These are phyloP conservation scores for Cicer chorassanicum DNA, from an alignment of 306 rosid species.

Conservation along the genomic window DNA sequence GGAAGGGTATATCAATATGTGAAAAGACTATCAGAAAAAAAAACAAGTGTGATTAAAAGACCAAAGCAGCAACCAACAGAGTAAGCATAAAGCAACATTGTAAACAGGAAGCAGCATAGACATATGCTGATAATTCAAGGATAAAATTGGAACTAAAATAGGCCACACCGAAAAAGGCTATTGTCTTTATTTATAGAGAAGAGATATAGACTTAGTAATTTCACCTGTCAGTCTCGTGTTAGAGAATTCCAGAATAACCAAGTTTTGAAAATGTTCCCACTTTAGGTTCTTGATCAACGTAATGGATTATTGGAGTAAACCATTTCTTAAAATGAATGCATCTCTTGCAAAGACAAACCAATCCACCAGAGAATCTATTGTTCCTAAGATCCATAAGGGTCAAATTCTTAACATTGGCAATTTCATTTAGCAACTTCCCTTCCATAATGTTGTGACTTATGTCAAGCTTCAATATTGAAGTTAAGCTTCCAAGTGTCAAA, in stretches of 20 bases:
- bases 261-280: constrained; percentile 65
- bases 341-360: constrained; percentile 61
- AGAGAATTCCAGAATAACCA: constrained; percentile 78
- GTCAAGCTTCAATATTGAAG: constrained; percentile 78
- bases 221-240: constrained; percentile 68
- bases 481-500: constrained; percentile 56
- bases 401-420: constrained; percentile 57
- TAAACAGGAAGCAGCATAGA: too few relatives aligned
- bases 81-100: too few relatives aligned
- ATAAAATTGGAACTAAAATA: too few relatives aligned
- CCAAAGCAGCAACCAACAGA: too few relatives aligned
- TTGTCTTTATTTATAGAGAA: too few relatives aligned
- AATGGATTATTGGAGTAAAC: constrained; percentile 77
- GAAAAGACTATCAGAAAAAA: too few relatives aligned
- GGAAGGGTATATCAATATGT: too few relatives aligned
- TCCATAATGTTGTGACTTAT: constrained; percentile 67
- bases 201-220: constrained; percentile 63
- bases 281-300: constrained; percentile 67
- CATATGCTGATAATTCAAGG: too few relatives aligned
- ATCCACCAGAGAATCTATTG: too few relatives aligned
- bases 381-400: constrained; percentile 93
- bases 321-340: constrained; percentile 67
- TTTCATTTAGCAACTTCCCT: constrained; percentile 58
- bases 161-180: too few relatives aligned
- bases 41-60: too few relatives aligned